Evolutionary conservation across 495 filamentous ascomycete species (phyloP).

Genomic region (Trichocladium antarcticum): DNA sequence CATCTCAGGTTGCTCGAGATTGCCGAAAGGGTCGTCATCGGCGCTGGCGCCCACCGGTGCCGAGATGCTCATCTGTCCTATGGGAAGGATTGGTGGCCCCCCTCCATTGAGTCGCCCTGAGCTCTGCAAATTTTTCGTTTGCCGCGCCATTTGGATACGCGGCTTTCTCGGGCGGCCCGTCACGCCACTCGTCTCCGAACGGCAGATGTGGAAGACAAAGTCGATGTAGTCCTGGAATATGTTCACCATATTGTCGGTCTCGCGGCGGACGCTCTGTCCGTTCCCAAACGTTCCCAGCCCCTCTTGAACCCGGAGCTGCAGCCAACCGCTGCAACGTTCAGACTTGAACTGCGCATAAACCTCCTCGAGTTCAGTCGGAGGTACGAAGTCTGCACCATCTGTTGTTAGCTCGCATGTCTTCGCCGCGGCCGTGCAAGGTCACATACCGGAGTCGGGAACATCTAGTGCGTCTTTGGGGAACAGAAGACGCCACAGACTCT

Average conservation of each 20-base stretch:
- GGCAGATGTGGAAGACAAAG: conserved; percentile 1
- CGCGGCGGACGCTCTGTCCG: too few relatives aligned
- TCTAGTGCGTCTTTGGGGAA: conserved; percentile 11
- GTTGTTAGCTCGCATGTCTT: not conserved
- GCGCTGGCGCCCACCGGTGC: not conserved
- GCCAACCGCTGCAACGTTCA: not conserved
- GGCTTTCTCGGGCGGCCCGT: not conserved
- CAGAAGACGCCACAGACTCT: conserved; percentile 17
- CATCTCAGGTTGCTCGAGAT: not conserved
- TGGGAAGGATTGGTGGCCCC: not conserved
- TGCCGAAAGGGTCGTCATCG: not conserved
- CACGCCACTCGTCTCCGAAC: not conserved
- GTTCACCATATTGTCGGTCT: not conserved
- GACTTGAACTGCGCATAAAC: conserved; percentile 15
- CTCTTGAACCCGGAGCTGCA: not conserved
- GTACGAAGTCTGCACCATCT: conserved; percentile 17
- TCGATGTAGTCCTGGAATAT: conserved; percentile 8
- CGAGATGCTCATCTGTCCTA: not conserved
- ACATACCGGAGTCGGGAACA: conserved; percentile 14
- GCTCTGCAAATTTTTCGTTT: not conserved
- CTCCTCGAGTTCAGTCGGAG: conserved; percentile 25
- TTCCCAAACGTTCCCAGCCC: not conserved
- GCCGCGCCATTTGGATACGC: not conserved
- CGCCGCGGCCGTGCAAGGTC: not conserved
- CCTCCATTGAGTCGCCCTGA: not conserved